Base-by-base conservation (phyloP, 148 eudicot genomes). In the Chenopodium formosanum region DNA sequence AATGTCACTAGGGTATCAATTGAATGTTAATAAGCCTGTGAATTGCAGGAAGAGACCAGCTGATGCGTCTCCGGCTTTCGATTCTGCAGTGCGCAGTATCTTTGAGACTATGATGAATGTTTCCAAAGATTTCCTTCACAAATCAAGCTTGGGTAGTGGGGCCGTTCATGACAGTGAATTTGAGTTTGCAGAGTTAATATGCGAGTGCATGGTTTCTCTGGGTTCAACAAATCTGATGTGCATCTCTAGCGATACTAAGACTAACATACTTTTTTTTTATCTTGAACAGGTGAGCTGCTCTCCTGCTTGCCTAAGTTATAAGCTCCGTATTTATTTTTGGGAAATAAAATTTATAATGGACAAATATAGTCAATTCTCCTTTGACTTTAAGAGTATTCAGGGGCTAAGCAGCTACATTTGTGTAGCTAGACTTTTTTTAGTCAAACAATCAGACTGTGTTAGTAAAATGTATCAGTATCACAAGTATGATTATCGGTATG, bases 141-240 rank as follows among this genome's bases (percentile, higher is more conserved):
- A 87, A 86, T 89, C 94, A 82, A 88, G 88, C 84, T 80, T 94
- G 63, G 78, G 81, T 78, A 81, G 80, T 78, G 89, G 77, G 78
- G 76, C 80, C 68, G 79, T 85, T 84, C 91, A 86, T 83, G 92
- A 91, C 67, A 86, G 83, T 81, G 98, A 94, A 82, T 70, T 88
- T 84, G 99, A 92, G 88, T 94, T 92, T 86, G 93, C 91, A 20
- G 99, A 92, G 82, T 84, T 88, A 70, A 87, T 97, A 77, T 97
- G 99, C 77, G 98, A 91, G 84, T 92, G 99, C 82, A 89, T 97
- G 95, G 95, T 90, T 76, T 88, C 93, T 86, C 85, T 97, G 84
- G 98, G 98, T 72, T 88, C 97, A 75, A 84, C 89, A 37, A 94
- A 97, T 88, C 86, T 97, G 91, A 91, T 90, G 78, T 92, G 95